Evolutionary conservation across 2,329 filamentous ascomycete species (phyloP).

Genomic region (Trichoderma sp.): DNA sequence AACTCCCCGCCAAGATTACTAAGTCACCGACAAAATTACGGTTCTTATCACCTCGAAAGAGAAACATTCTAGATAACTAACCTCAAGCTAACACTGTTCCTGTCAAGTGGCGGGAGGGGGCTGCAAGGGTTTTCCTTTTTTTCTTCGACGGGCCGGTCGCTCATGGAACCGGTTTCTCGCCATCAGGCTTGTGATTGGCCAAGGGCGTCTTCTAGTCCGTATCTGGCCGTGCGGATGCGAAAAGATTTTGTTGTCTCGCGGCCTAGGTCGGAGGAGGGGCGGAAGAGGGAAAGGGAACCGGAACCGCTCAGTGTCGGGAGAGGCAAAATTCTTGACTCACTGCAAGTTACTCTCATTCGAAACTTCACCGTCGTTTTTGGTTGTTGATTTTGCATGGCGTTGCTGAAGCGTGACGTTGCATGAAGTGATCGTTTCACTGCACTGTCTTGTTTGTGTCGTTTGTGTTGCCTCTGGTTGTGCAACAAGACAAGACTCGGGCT

Average conservation of each 20-base stretch:
- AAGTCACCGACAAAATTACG: neutral
- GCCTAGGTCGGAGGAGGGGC: neutral
- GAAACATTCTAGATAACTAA: neutral
- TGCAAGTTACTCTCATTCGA: neutral
- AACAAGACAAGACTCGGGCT: neutral
- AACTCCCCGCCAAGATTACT: neutral
- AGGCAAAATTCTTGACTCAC: slow-evolving; percentile 12
- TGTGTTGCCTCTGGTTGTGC: neutral
- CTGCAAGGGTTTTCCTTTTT: neutral
- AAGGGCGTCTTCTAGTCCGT: neutral
- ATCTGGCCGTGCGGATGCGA: neutral
- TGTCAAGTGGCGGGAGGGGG: slow-evolving; percentile 12
- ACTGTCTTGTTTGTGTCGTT: neutral
- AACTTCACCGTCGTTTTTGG: neutral
- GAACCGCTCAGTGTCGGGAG: neutral
- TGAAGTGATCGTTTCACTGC: neutral
- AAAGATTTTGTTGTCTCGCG: neutral
- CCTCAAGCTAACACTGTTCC: neutral
- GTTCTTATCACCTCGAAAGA: neutral
- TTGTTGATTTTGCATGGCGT: neutral
- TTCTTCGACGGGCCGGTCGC: slow-evolving; percentile 10
- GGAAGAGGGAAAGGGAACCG: neutral
- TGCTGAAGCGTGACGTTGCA: neutral
- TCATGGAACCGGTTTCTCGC: neutral
- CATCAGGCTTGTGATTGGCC: neutral